These are phyloP conservation scores for Leishmania mexicana DNA, from an alignment of 208 protist species.

Conservation along the genomic window DNA sequence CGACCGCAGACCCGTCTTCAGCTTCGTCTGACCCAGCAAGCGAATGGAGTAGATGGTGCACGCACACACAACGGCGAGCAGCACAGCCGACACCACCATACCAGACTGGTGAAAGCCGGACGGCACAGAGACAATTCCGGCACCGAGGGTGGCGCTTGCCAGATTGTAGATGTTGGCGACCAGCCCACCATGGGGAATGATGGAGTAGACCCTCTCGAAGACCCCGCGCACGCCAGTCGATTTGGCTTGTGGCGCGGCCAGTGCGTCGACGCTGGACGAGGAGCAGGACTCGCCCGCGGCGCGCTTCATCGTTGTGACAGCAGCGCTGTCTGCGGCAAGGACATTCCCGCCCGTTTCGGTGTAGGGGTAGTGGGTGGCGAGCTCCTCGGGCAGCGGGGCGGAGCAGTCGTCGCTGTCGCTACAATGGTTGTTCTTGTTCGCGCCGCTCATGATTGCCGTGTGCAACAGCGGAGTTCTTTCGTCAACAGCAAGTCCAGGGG, in stretches of 20 bases:
- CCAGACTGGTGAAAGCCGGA: constrained; percentile 70
- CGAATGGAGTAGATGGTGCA: constrained; percentile 84
- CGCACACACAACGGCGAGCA: constrained; percentile 49
- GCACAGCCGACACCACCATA: constrained; percentile 52
- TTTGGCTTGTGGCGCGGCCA: not conserved
- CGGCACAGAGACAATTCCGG: constrained; percentile 76
- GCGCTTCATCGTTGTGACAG: not conserved
- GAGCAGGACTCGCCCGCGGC: not conserved
- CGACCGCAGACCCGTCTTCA: constrained; percentile 70
- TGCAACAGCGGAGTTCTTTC: not conserved
- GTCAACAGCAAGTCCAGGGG: not conserved
- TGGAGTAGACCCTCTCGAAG: constrained; percentile 18
- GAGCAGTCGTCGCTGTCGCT: not conserved
- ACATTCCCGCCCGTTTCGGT: not conserved
- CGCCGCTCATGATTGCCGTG: constrained; percentile 8
- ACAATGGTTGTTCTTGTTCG: not conserved
- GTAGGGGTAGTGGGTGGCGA: constrained; percentile 6
- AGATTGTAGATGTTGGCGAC: constrained; percentile 75
- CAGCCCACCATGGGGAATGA: constrained; percentile 75
- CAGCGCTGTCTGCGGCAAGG: constrained; percentile 2
- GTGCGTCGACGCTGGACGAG: not conserved
- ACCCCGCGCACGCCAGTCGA: not conserved
- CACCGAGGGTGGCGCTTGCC: constrained; percentile 75
- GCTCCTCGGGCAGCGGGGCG: constrained; percentile 22
- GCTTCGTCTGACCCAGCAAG: constrained; percentile 54